Base-by-base conservation (phyloP, 1,139 yeast genomes). In the Sugiyamaella japonica region DNA sequence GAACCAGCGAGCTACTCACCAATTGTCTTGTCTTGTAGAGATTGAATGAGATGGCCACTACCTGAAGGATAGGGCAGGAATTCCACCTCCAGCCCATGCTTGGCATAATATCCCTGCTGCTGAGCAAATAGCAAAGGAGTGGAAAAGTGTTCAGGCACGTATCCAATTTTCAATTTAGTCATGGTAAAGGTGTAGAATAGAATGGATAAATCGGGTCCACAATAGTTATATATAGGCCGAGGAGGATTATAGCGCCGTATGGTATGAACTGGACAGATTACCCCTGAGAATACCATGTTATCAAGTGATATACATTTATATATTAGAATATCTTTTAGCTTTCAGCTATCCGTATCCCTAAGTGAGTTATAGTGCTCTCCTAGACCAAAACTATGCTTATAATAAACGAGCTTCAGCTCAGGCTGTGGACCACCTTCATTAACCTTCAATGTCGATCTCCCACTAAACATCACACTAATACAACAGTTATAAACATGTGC, bases 291-390 rank as follows among this genome's bases (percentile, higher is more conserved):
- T 20, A 12, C 13, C 9, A 15, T 37, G 23, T 37, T 16, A n/a
- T n/a, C n/a, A n/a, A n/a, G n/a, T n/a, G n/a, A n/a, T n/a, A n/a
- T n/a, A n/a, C n/a, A n/a, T n/a, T n/a, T n/a, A n/a, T n/a, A n/a
- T n/a, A n/a, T n/a, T n/a, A n/a, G n/a, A n/a, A n/a, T n/a, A n/a
- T n/a, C n/a, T n/a, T n/a, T n/a, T n/a, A n/a, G n/a, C n/a, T n/a
- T n/a, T n/a, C n/a, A n/a, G 25, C 25, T 20, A 20, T 20, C 6
- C n/a, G 36, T 63, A 69, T 84, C 88, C 56, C 85, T 78, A 53
- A 90, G 73, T 3, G 97, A 89, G 69, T 93, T 91, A 70, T 93
- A 93, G 72, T 93, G 99, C 72, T 91, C 98, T 41, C 98, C 98
- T 41, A 93, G 77, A 0, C 97, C 95, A 69, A 83, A 91, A 32